Evolutionary conservation across 1,139 yeast genomes (phyloP).

Genomic region (Kodamaea ohmeri): DNA sequence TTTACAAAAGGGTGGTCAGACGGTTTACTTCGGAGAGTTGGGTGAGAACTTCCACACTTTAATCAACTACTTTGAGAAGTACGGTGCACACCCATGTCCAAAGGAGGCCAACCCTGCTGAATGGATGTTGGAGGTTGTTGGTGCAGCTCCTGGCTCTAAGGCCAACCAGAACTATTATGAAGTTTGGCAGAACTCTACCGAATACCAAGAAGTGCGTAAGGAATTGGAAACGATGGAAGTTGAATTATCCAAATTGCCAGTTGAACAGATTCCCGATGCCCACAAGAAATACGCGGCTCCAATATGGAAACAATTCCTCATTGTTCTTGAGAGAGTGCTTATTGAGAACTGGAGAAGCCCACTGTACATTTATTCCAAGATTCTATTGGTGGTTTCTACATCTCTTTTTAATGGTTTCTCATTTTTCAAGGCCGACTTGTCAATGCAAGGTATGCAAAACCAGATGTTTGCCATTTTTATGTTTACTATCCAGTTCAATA

Average conservation of each 20-base stretch:
- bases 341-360: constrained; percentile 80
- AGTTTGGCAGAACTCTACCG: constrained; percentile 62
- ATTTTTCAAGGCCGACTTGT: constrained; percentile 62
- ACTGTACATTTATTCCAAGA: constrained; percentile 62
- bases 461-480: constrained; percentile 57
- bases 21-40: constrained; percentile 79
- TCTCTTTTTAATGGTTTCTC: constrained; percentile 72
- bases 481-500: constrained; percentile 47
- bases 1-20: constrained; percentile 70
- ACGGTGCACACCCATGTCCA: constrained; percentile 63
- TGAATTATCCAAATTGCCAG: constrained; percentile 39
- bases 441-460: constrained; percentile 59
- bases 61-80: constrained; percentile 63
- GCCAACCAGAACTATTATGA: constrained; percentile 63
- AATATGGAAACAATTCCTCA: constrained; percentile 43
- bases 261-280: constrained; percentile 31
- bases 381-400: constrained; percentile 49
- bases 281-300: constrained; percentile 45
- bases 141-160: constrained; percentile 76
- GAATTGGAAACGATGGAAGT: constrained; percentile 46
- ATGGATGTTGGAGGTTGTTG: constrained; percentile 79
- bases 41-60: constrained; percentile 62
- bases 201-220: constrained; percentile 41
- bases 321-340: constrained; percentile 55
- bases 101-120: constrained; percentile 75